phyloP scores from a whole-genome alignment of 2,329 filamentous ascomycete species.

The Exophiala xenobiotica region DNA sequence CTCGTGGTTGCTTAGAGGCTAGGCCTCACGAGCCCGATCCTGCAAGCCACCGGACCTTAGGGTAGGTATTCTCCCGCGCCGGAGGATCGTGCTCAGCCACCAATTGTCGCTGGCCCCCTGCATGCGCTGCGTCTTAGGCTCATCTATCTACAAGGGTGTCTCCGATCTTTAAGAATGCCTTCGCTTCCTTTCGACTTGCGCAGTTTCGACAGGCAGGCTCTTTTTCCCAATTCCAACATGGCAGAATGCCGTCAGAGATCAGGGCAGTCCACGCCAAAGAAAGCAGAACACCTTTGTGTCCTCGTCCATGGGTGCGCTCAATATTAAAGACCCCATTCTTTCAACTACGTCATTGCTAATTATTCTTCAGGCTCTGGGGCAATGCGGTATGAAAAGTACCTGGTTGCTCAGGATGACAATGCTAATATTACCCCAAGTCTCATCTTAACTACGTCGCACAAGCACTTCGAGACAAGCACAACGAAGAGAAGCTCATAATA shows the following conservation, averaged over 20 bases:
- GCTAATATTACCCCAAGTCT: conserved; percentile 12
- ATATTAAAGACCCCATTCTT: not conserved
- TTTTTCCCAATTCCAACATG: conserved; percentile 29
- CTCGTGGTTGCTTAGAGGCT: too few relatives aligned
- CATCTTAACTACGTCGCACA: conserved; percentile 57
- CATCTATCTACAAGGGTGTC: conserved; percentile 3
- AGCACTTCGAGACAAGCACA: conserved; percentile 51
- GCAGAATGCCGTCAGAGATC: conserved; percentile 19
- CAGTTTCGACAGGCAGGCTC: conserved; percentile 30
- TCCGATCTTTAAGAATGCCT: conserved; percentile 8
- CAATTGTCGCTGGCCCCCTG: not conserved
- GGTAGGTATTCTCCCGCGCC: not conserved
- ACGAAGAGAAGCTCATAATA: conserved; percentile 54
- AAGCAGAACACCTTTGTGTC: conserved; percentile 58
- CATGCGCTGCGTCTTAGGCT: too few relatives aligned
- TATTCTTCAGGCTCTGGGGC: conserved; percentile 55
- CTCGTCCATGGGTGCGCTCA: conserved; percentile 58
- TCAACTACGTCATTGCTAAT: conserved; percentile 8
- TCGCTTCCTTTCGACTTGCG: conserved; percentile 33
- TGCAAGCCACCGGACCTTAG: too few relatives aligned
- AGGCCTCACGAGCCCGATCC: too few relatives aligned
- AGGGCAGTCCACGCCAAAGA: conserved; percentile 19
- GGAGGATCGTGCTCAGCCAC: not conserved
- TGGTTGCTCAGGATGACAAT: not conserved
- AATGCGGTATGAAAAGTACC: conserved; percentile 36